Conservation (phyloP, 306 rosid genomes). For the Dryas alaskensis region DNA sequence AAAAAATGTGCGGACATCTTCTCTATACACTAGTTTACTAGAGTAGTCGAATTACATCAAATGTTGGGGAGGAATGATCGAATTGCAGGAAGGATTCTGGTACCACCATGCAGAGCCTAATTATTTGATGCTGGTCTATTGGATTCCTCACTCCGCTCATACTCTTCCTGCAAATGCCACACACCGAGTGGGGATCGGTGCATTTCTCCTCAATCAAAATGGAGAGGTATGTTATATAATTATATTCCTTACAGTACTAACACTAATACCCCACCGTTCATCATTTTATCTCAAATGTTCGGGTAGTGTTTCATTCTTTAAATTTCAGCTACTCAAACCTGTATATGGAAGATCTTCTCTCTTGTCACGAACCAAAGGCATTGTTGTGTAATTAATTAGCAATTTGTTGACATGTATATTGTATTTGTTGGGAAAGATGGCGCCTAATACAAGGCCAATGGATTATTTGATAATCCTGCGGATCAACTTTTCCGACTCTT, state of each 20-base stretch:
- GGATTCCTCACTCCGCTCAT: slow-evolving; percentile 60
- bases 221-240: slow-evolving; percentile 47
- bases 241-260: no score
- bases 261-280: neutral
- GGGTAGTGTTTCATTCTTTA: no score
- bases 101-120: slow-evolving; percentile 88
- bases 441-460: no score
- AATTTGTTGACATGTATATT: no score
- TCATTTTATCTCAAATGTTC: neutral
- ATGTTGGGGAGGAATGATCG: neutral
- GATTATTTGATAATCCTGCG: no score
- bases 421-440: no score
- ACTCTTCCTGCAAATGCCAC: slow-evolving; percentile 84
- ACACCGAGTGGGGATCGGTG: slow-evolving; percentile 71
- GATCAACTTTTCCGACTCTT: no score
- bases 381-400: neutral
- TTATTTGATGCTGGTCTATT: slow-evolving; percentile 73
- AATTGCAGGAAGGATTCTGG: slow-evolving; percentile 75
- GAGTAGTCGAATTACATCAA: neutral
- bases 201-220: slow-evolving; percentile 63
- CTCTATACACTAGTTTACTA: neutral
- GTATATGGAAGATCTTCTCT: neutral
- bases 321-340: no score
- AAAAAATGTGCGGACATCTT: no score
- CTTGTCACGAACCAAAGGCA: neutral